phyloP scores from a whole-genome alignment of 2,329 filamentous ascomycete genomes.

The Tetracladium maxilliforme region DNA sequence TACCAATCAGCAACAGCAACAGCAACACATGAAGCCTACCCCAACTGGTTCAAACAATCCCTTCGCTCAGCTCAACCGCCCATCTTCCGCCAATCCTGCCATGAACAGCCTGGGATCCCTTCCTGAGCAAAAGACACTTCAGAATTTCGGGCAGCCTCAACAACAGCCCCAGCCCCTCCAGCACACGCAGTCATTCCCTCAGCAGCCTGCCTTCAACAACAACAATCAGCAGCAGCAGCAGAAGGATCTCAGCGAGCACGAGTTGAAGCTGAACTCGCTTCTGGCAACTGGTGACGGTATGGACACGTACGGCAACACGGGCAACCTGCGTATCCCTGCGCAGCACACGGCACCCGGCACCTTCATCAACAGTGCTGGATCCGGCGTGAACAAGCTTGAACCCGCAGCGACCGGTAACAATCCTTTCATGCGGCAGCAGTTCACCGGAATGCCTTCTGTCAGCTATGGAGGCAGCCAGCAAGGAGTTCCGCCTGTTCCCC shows the following conservation, averaged over 20 bases:
- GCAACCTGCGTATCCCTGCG: slow-evolving; percentile 83
- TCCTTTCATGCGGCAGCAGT: slow-evolving; percentile 76
- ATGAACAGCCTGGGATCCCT: slow-evolving; percentile 59
- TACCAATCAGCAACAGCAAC: slow-evolving; percentile 36
- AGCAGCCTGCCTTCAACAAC: slow-evolving; percentile 26
- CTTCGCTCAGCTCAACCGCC: slow-evolving; percentile 58
- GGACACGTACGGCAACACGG: slow-evolving; percentile 96
- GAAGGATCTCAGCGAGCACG: slow-evolving; percentile 44
- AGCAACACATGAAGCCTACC: slow-evolving; percentile 59
- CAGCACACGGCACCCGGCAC: slow-evolving; percentile 94
- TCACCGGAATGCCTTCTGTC: slow-evolving; percentile 57
- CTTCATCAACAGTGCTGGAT: slow-evolving; percentile 89
- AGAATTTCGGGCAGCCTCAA: slow-evolving; percentile 28
- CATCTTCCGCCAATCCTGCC: slow-evolving; percentile 30
- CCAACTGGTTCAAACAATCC: slow-evolving; percentile 97
- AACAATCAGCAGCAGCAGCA: slow-evolving; percentile 27
- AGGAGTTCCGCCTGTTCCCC: slow-evolving; percentile 24
- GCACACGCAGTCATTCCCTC: slow-evolving; percentile 32
- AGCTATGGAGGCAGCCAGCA: slow-evolving; percentile 29
- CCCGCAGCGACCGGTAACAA: slow-evolving; percentile 68
- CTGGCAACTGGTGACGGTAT: slow-evolving; percentile 80
- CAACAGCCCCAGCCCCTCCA: slow-evolving; percentile 23
- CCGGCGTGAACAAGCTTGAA: slow-evolving; percentile 54
- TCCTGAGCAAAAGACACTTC: slow-evolving; percentile 71
- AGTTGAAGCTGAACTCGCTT: slow-evolving; percentile 71